A percentile compares a stretch with the other conserved stretches of the same genome.
These are phyloP conservation scores for Lathyrus sativus DNA, from an alignment of 306 rosid species.

Conservation along the genomic window DNA sequence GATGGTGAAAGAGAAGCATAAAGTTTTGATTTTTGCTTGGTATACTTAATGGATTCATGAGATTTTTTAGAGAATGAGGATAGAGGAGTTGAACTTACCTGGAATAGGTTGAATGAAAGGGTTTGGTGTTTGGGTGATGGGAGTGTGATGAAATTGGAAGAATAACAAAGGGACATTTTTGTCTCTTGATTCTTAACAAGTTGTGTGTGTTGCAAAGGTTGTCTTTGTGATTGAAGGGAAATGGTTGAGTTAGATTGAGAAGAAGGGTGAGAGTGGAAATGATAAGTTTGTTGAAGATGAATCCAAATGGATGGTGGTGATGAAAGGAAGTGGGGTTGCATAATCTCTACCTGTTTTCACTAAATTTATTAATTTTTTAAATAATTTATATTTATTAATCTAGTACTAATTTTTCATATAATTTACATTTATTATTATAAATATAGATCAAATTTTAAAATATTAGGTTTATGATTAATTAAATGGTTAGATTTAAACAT, in stretches of 20 bases:
- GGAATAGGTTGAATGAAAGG: constrained; percentile 45
- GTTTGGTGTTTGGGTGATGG: constrained; percentile 52
- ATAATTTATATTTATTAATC: too few relatives aligned
- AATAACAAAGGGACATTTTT: constrained; percentile 67
- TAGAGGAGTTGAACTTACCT: constrained; percentile 49
- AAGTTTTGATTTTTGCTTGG: constrained; percentile 48
- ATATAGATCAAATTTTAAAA: too few relatives aligned
- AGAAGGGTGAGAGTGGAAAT: constrained; percentile 31
- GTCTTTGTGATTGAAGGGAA: constrained; percentile 4
- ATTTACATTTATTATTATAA: too few relatives aligned
- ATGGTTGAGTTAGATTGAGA: constrained; percentile 21
- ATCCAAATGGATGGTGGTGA: constrained; percentile 46
- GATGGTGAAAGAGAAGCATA: constrained; percentile 50
- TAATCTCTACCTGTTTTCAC: constrained; percentile 3
- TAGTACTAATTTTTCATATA: too few relatives aligned
- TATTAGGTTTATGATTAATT: too few relatives aligned
- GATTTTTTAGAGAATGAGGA: constrained; percentile 39
- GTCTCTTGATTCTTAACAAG: neutral
- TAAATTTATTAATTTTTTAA: neutral
- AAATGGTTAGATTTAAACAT: too few relatives aligned
- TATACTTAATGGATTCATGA: constrained; percentile 41
- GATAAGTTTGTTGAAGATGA: constrained; percentile 14
- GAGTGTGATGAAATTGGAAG: constrained; percentile 57
- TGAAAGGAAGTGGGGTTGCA: constrained; percentile 44
- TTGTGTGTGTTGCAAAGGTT: neutral